Conservation (phyloP, 78 protist species). For the Protostelium mycophagum region DNA sequence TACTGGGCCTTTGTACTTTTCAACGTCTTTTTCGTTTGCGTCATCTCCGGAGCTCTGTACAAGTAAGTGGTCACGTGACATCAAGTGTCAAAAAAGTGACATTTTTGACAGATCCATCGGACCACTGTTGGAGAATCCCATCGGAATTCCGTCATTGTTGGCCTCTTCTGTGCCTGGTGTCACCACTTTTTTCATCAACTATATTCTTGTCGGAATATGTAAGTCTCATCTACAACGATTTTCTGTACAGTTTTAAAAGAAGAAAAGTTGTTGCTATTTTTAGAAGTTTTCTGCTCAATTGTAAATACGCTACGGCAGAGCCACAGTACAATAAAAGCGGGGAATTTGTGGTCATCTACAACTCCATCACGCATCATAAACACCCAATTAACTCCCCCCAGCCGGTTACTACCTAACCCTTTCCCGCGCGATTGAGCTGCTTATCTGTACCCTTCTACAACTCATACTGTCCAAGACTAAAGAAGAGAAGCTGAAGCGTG, state of each 20-base stretch:
- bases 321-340: no score
- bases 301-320: no score
- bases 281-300: no score
- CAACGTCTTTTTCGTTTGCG: slow-evolving; percentile 59
- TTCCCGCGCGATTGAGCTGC: not conserved
- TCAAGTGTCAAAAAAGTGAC: not conserved
- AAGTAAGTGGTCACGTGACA: slow-evolving; percentile 16
- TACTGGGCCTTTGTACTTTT: slow-evolving; percentile 42
- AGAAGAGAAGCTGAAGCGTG: not conserved
- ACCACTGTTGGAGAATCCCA: not conserved
- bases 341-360: no score
- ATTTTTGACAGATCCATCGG: not conserved
- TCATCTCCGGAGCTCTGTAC: slow-evolving; percentile 53
- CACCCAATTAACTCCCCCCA: not conserved
- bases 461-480: not conserved
- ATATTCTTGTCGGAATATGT: not conserved
- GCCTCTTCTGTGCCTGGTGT: not conserved
- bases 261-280: no score
- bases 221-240: not conserved
- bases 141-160: not conserved
- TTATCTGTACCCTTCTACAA: no score
- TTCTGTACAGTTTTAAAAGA: no score
- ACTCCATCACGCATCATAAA: no score
- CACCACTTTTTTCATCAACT: not conserved
- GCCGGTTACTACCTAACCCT: not conserved